Conservation (phyloP, 192 early-diverging fungal genomes). For the Linnemannia hyalina region DNA sequence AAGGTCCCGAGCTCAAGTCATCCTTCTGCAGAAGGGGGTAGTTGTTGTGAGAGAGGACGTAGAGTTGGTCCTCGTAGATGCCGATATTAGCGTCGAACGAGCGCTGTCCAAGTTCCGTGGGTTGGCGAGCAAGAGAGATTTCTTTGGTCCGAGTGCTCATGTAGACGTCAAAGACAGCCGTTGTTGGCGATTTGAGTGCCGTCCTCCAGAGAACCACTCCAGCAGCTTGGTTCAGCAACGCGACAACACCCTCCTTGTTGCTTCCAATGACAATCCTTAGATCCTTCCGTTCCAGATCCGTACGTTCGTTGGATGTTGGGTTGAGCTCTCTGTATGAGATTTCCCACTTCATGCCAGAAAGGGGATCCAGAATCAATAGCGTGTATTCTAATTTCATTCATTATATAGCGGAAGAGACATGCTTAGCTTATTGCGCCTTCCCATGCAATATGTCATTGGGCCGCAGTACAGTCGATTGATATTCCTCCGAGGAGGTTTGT, state of each 20-base stretch:
- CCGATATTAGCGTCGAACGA: constrained; percentile 26
- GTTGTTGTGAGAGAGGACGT: constrained; percentile 42
- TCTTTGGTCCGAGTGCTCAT: not conserved
- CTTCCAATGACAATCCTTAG: constrained; percentile 23
- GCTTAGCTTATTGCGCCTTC: constrained; percentile 13
- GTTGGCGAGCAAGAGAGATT: not conserved
- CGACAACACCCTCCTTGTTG: constrained; percentile 32
- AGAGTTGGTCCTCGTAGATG: constrained; percentile 27
- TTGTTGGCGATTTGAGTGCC: constrained; percentile 29
- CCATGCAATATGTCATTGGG: not conserved
- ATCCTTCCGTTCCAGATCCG: not conserved
- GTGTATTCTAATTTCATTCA: constrained; percentile 26
- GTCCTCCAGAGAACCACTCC: constrained; percentile 19
- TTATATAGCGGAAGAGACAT: not conserved
- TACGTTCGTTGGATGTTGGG: constrained; percentile 14
- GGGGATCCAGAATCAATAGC: constrained; percentile 29
- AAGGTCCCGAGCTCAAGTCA: not conserved
- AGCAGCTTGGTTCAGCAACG: not conserved
- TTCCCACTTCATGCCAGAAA: constrained; percentile 44
- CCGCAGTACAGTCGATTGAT: not conserved
- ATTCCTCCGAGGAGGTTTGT: not conserved
- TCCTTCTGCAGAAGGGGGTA: constrained; percentile 19
- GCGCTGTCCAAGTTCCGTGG: not conserved
- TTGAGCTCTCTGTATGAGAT: constrained; percentile 49
- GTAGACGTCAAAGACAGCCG: constrained; percentile 38